Evolutionary conservation across 305 asterid species (phyloP), one percentile per base, ranked within the genome.

Genomic region (Fraxinus albicans): DNA sequence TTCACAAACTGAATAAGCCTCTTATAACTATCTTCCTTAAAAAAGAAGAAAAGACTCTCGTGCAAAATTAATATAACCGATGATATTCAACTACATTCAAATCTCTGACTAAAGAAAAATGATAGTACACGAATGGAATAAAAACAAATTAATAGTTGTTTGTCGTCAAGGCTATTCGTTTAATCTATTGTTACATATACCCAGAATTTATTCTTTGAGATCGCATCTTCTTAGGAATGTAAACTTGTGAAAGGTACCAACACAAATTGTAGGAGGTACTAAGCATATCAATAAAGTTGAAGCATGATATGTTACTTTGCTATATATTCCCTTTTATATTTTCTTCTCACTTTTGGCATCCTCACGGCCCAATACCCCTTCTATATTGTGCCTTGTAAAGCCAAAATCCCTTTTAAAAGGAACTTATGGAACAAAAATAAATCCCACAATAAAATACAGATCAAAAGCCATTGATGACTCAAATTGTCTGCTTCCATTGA

Each of bases 381-480:
- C 70, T 31, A 60, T 31, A 73, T 42, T 83, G 69, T 82, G 80
- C 81, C 73, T 72, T 74, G 76, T 83, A 77, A 78, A 81, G 82
- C 79, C 50, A 50, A 80, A 73, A 23, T 50, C 44, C n/a, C 77
- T 25, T 79, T 17, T n/a, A 15, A n/a, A 8, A 34, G 19, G 40
- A n/a, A 60, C 5, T 6, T 60, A 60, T 21, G 29, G 70, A 60
- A 60, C 72, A 8, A 60, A 60, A 60, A 21, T 2, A 60, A 21
- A 60, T 8, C 72, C 72, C 72, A 60, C 60, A 50, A 15, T 50
- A 50, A 15, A 50, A 50, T 50, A 60, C 72, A 21, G 31, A 60
- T 60, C 1, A 60, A 77, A 79, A 86, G 87, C 84, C 63, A 17
- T 79, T 80, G 89, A 78, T 86, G 87, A 86, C 88, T 78, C 65